Base-by-base conservation (phyloP, 352 stramenopile genomes). In the Halophytophthora polymorphica region DNA sequence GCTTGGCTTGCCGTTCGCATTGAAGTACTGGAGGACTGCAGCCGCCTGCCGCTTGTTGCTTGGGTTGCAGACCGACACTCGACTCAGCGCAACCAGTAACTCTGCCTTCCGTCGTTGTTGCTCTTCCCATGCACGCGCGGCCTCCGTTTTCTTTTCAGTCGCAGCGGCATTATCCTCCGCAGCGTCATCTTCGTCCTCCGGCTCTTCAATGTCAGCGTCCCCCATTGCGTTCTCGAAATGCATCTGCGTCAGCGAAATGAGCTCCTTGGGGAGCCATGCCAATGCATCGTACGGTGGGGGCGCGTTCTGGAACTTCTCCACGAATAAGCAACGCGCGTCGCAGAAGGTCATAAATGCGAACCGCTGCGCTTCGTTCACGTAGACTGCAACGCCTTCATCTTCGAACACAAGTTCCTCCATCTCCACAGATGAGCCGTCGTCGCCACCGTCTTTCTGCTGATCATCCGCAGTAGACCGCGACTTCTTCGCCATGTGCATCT, bases 211-310 rank as follows among this genome's bases (percentile, higher is more conserved):
- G 56, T 90, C 78, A 10, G 62, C 67, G 10, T 90, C 64, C 17
- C 83, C 68, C 41, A 66, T 92, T 42, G 85, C 75, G 44, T 72
- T 83, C 49, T 93, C 81, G 56, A 93, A 95, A 56, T 88, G 85
- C 63, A 87, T 87, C 52, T 93, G 83, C 6, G 77, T 88, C 6
- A 95, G 56, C 37, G 85, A 40, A 25, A 88, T 49, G 2, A 95
- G 62, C 18, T 79, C 62, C 49, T 84, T 86, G 6, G 84, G 80
- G 14, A 92, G 65, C 83, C 83, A 95, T 33, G 88, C 64, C 29
- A 95, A 50, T 7, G 41, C 50, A 58, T 88, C 69, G 37, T 78
- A 90, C 11, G 83, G 85, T 28, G 68, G 34, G 11, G 59, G 54
- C 17, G 69, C 64, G 21, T 86, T 70, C 31, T 79, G 73, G 42